Conservation (phyloP, 2,329 filamentous ascomycete genomes). For the Stenocarpella maydis region DNA sequence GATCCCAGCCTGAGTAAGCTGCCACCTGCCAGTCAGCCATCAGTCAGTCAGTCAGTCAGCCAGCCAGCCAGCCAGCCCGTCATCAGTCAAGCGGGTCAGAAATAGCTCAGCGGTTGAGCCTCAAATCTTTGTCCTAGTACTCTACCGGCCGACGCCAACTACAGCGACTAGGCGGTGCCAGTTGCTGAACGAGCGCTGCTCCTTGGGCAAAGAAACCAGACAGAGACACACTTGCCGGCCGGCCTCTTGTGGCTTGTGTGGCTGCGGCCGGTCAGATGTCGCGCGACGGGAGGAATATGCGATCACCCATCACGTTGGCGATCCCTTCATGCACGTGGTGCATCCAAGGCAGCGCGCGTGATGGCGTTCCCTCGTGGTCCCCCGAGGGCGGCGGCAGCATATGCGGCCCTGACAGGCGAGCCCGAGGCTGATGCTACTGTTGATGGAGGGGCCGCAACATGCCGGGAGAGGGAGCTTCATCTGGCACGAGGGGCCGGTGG, state of each 20-base stretch:
- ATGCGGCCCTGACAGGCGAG: constrained; percentile 21
- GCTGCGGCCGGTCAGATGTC: constrained; percentile 28
- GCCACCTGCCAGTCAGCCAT: constrained; percentile 4
- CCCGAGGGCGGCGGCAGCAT: neutral
- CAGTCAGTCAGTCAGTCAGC: too few relatives aligned
- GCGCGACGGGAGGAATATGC: constrained; percentile 20
- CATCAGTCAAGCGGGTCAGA: constrained; percentile 3
- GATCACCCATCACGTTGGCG: constrained; percentile 27
- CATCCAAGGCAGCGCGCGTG: constrained; percentile 26
- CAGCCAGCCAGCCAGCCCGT: too few relatives aligned
- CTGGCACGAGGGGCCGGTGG: constrained; percentile 14
- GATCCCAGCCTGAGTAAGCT: constrained; percentile 19
- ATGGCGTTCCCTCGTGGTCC: neutral
- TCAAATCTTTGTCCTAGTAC: neutral
- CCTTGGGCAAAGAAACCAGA: neutral
- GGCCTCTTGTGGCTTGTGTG: constrained; percentile 11
- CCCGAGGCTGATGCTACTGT: neutral
- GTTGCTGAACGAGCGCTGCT: neutral
- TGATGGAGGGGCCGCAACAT: neutral
- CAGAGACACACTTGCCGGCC: neutral
- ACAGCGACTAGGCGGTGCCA: neutral
- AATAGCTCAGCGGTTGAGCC: constrained; percentile 22
- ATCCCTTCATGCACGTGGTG: constrained; percentile 26
- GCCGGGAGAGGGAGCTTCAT: constrained; percentile 7
- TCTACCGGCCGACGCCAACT: neutral